Evolutionary conservation across 495 filamentous ascomycete genomes (phyloP).

Genomic region (Venustampulla echinocandica): DNA sequence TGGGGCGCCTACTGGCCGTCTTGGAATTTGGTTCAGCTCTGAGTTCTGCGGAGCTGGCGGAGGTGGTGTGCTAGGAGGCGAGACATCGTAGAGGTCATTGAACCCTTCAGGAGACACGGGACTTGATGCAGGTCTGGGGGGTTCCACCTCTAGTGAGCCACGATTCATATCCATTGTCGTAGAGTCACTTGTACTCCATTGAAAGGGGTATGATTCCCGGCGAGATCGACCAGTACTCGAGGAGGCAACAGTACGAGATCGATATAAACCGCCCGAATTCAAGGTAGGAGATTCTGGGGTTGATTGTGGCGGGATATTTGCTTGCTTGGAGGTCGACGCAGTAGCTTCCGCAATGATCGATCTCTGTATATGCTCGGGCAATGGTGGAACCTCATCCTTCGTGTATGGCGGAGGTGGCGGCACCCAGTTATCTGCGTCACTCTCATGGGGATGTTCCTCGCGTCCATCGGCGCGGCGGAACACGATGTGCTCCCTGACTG

Average conservation of each 20-base stretch:
- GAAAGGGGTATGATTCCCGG: conserved; percentile 13
- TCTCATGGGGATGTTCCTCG: conserved; percentile 70
- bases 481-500: conserved; percentile 18
- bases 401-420: conserved; percentile 86
- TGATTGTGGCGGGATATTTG: conserved; percentile 14
- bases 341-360: conserved; percentile 18
- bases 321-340: conserved; percentile 11
- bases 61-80: conserved; percentile 44
- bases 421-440: conserved; percentile 88
- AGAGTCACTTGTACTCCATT: conserved; percentile 18
- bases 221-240: conserved; percentile 14
- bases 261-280: conserved; percentile 6
- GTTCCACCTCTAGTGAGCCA: conserved; percentile 14
- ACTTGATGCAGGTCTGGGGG: conserved; percentile 9
- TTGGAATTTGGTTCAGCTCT: conserved; percentile 19
- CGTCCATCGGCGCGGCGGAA: conserved; percentile 47
- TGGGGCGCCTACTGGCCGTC: conserved; percentile 19
- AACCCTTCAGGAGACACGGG: conserved; percentile 8
- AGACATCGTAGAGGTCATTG: conserved; percentile 47
- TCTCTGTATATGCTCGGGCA: conserved; percentile 42
- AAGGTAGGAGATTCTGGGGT: conserved; percentile 11
- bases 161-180: conserved; percentile 17
- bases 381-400: conserved; percentile 45
- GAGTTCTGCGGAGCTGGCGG: background rate
- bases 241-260: conserved; percentile 17